A percentile compares a stretch with the other conserved stretches of the same genome.
Evolutionary conservation across 139 green algal genomes (phyloP).

Genomic region (Chlamydomonas urium): DNA sequence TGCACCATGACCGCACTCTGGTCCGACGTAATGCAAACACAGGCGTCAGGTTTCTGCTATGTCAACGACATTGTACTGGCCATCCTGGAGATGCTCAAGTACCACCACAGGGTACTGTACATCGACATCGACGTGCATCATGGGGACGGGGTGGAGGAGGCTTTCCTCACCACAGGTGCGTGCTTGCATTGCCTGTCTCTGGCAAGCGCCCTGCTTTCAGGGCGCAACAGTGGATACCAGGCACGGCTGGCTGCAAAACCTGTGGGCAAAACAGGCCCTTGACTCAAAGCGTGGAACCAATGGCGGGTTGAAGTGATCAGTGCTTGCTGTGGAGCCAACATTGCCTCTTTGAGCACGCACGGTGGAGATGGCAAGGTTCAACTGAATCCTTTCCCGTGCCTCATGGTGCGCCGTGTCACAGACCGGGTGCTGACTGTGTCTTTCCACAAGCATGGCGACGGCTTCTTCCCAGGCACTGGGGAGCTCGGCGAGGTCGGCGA

Average conservation of each 20-base stretch:
- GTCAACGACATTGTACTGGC: conserved; percentile 96
- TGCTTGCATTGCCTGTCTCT: too few species aligned
- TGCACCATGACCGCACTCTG: too few species aligned
- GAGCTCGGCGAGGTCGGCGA: conserved; percentile 82
- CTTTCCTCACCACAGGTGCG: conserved; percentile 79
- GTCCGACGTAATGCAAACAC: too few species aligned
- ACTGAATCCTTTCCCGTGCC: neutral
- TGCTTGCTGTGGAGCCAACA: neutral
- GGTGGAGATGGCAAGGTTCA: neutral
- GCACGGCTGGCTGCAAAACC: neutral
- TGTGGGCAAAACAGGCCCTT: neutral
- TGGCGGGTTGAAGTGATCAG: neutral
- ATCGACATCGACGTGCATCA: conserved; percentile 95
- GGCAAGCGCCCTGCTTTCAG: too few species aligned
- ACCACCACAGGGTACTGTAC: conserved; percentile 82
- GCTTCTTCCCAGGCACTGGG: conserved; percentile 96
- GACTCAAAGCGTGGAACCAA: neutral
- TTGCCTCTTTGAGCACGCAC: too few species aligned
- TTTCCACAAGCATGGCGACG: conserved; percentile 91
- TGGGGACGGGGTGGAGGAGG: conserved; percentile 96
- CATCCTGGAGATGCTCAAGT: conserved; percentile 96
- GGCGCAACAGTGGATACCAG: neutral
- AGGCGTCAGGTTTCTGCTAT: conserved; percentile 93
- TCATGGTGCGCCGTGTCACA: neutral
- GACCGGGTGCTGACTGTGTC: conserved; percentile 56